These are phyloP conservation scores for Xylaria sp. DNA, from an alignment of 495 filamentous ascomycete genomes.

Conservation along the genomic window DNA sequence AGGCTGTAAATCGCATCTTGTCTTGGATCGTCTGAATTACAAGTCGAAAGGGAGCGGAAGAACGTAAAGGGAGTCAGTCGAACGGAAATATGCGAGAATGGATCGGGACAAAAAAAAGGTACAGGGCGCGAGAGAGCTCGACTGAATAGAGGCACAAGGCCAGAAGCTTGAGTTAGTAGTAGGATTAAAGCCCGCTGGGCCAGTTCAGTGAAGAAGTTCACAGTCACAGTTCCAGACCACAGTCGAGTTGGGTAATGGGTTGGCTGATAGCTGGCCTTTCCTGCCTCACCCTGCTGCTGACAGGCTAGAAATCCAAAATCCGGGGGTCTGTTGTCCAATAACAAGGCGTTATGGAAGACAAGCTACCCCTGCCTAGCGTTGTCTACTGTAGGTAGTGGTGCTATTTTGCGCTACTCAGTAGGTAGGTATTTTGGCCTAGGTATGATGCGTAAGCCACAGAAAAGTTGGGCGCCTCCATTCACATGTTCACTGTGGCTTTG, in stretches of 20 bases:
- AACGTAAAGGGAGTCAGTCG: constrained; percentile 3
- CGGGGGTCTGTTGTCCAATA: constrained; percentile 37
- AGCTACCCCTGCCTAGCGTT: constrained; percentile 41
- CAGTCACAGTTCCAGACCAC: constrained; percentile 24
- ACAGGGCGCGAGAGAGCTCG: constrained; percentile 15
- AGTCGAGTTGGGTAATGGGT: constrained; percentile 4
- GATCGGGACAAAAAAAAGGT: constrained; percentile 23
- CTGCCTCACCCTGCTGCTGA: constrained; percentile 37
- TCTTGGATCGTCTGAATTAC: constrained; percentile 9
- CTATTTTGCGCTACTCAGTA: constrained; percentile 9
- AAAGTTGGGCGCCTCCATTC: neutral
- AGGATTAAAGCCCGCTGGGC: constrained; percentile 25
- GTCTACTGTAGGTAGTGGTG: neutral
- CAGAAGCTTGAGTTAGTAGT: constrained; percentile 9
- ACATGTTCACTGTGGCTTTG: neutral
- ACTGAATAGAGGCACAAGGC: constrained; percentile 29
- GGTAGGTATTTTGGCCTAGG: neutral
- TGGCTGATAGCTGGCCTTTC: constrained; percentile 45
- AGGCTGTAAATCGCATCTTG: constrained; percentile 57
- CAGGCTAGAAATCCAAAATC: constrained; percentile 34
- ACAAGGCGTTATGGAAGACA: constrained; percentile 29
- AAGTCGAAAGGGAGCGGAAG: constrained; percentile 4
- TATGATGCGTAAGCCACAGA: constrained; percentile 24
- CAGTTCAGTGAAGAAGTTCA: constrained; percentile 25
- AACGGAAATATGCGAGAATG: constrained; percentile 5